Conservation (phyloP, 306 rosid genomes). For the Dryas octopetala region DNA sequence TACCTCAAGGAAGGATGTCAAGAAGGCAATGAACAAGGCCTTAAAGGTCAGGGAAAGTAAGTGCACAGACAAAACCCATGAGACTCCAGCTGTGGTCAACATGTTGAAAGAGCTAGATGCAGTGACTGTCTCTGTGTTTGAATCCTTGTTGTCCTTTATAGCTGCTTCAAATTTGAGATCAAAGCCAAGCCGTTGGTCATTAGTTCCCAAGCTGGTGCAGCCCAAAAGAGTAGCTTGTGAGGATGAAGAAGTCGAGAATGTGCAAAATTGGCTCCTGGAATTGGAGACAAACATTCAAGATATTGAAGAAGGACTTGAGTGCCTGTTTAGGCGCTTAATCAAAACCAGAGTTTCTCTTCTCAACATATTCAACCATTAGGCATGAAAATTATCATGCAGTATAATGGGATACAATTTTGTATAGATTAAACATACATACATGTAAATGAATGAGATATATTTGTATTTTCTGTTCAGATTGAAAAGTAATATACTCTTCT, state of each 20-base stretch:
- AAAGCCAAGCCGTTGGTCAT: slow-evolving; percentile 24
- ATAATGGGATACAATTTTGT: not conserved
- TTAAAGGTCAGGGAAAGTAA: slow-evolving; percentile 14
- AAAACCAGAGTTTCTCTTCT: slow-evolving; percentile 34
- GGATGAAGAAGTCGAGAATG: slow-evolving; percentile 12
- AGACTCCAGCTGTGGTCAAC: slow-evolving; percentile 5
- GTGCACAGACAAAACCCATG: slow-evolving; percentile 2
- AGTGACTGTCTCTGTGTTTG: slow-evolving; percentile 12
- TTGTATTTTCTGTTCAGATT: not conserved
- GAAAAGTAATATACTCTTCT: not conserved
- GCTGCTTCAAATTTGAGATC: slow-evolving; percentile 16
- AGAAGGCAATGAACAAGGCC: slow-evolving; percentile 23
- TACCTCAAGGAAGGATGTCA: slow-evolving; percentile 22
- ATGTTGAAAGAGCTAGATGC: slow-evolving; percentile 21
- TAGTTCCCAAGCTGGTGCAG: slow-evolving; percentile 28
- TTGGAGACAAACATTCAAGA: slow-evolving; percentile 22
- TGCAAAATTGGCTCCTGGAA: slow-evolving; percentile 15
- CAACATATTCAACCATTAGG: slow-evolving; percentile 32
- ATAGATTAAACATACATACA: not conserved
- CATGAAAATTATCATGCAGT: not conserved
- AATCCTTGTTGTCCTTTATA: slow-evolving; percentile 20
- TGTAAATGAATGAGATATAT: not conserved
- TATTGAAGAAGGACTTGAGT: slow-evolving; percentile 22
- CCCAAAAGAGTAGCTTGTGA: slow-evolving; percentile 28
- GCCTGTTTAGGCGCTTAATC: slow-evolving; percentile 28